Base-by-base conservation (phyloP, 2,329 filamentous ascomycete species). In the Monosporascus sp. region DNA sequence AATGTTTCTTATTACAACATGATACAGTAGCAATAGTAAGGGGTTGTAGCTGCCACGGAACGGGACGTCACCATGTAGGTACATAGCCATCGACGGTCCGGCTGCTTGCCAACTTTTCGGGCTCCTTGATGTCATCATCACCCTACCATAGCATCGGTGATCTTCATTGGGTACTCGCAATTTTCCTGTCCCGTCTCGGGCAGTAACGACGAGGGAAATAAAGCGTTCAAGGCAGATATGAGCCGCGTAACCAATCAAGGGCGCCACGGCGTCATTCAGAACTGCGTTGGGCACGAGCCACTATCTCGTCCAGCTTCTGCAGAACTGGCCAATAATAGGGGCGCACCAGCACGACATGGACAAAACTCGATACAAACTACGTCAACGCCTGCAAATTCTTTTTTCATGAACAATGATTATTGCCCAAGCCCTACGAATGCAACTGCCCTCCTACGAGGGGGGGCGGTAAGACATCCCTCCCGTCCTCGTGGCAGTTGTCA, bases 321-420 rank as follows among this genome's bases (percentile, higher is more conserved):
- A n/a, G 27, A 18, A n/a, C 4, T 20, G 18, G 25, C 46, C 46
- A 31, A 31, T 48, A 36, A 27, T 11, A 25, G 24, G n/a, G 24
- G 5, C 20, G 15, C 24, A 5, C n/a, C 5, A 7, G 45, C 31
- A 52, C 45, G 51, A 38, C 20, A 38, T 9, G 48, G 50, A 54
- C 51, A 49, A 43, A 54, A 55, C 44, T 53, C 55, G 52, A 55
- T 54, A 51, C 56, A 50, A 46, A 53, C 53, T 60, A 60, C 58
- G 58, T 60, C 58, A 60, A 60, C 54, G 55, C 50, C 43, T 60
- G 58, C 56, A 60, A 20, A 9, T 43, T 20, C 22, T 43, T 43
- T 9, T 9, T 11, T 14, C 9, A 14, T 43, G 9, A 15, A 43
- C 18, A 43, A 43, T 43, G 39, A 18, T 18, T 20, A 24, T 43